phyloP scores from a whole-genome alignment of 768 basidiomycete genomes.

The Boletellus ananas region DNA sequence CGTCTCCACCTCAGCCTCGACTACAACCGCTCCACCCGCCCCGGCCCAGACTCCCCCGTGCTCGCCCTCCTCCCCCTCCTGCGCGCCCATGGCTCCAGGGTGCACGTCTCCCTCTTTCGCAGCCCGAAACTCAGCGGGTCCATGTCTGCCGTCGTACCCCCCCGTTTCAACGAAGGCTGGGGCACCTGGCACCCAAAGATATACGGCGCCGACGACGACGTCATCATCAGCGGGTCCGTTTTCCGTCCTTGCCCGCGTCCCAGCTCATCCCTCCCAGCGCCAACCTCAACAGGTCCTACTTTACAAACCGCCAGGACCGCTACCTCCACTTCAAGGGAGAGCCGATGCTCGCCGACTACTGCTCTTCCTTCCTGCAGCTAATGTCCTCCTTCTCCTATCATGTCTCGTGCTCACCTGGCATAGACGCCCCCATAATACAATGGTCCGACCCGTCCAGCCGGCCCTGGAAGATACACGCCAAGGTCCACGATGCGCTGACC shows the following conservation, averaged over 20 bases:
- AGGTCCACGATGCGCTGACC: conserved; percentile 53
- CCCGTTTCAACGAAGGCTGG: conserved; percentile 97
- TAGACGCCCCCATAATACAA: conserved; percentile 47
- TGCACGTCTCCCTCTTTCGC: conserved; percentile 78
- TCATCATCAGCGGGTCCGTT: conserved; percentile 88
- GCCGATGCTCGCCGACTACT: conserved; percentile 71
- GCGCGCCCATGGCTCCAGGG: conserved; percentile 63
- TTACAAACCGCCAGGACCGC: conserved; percentile 92
- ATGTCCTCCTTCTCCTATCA: conserved; percentile 72
- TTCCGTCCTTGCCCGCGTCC: neutral
- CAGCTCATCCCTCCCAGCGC: conserved; percentile 51
- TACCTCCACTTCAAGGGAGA: conserved; percentile 74
- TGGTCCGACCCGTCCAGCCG: conserved; percentile 68
- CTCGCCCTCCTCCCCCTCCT: conserved; percentile 70
- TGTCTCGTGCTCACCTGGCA: conserved; percentile 29
- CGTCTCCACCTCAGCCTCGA: conserved; percentile 75
- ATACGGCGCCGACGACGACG: conserved; percentile 89
- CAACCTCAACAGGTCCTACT: conserved; percentile 90
- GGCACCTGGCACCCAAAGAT: conserved; percentile 98
- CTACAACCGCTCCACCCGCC: conserved; percentile 73
- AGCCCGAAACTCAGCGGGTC: conserved; percentile 80
- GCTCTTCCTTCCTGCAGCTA: conserved; percentile 68
- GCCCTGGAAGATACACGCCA: conserved; percentile 65
- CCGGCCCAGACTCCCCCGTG: conserved; percentile 65
- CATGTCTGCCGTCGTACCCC: conserved; percentile 75